Conservation (phyloP, 768 basidiomycete genomes). For the Tephrocybe rancida region DNA sequence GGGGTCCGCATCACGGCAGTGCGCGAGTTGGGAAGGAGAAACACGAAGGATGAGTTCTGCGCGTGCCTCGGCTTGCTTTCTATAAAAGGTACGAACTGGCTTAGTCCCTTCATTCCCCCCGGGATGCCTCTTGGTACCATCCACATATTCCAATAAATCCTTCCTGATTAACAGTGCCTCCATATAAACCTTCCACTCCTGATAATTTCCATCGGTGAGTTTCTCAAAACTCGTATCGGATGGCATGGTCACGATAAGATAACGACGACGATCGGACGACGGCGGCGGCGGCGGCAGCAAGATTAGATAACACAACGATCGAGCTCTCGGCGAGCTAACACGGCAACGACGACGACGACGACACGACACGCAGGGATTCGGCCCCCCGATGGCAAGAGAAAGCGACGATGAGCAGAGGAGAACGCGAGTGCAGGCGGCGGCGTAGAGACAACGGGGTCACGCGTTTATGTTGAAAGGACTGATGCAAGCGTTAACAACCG, state of each 20-base stretch:
- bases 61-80: conserved; percentile 3
- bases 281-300: not conserved
- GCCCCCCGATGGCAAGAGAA: not conserved
- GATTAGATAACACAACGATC: not conserved
- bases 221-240: not conserved
- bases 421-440: not conserved
- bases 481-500: too few species aligned
- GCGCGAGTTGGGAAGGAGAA: conserved; percentile 3
- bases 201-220: conserved; percentile 1
- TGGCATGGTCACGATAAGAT: not conserved
- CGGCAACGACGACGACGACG: too few species aligned
- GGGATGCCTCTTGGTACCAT: too few species aligned
- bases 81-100: not conserved
- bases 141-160: not conserved
- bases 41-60: not conserved
- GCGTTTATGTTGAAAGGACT: not conserved
- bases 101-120: too few species aligned
- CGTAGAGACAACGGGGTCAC: not conserved
- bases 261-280: not conserved
- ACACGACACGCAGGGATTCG: not conserved
- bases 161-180: not conserved
- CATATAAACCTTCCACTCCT: conserved; percentile 2
- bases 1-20: not conserved
- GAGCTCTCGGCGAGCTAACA: too few species aligned
- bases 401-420: not conserved